Evolutionary conservation across 2,329 filamentous ascomycete genomes (phyloP).

Genomic region (Penicillium sp.): DNA sequence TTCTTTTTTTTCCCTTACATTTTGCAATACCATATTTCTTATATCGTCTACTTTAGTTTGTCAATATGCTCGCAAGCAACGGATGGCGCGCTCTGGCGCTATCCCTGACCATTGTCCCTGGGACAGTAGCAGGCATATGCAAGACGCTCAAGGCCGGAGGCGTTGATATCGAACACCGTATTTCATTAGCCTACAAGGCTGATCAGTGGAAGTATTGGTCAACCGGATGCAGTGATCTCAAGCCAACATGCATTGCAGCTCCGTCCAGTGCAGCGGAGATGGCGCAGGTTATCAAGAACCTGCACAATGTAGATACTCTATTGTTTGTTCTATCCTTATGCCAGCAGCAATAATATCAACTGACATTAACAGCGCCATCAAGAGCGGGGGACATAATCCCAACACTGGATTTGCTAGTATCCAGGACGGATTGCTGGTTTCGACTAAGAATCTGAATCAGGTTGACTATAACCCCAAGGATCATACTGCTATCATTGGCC

Average conservation of each 20-base stretch:
- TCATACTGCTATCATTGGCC: constrained; percentile 41
- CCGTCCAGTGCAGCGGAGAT: constrained; percentile 53
- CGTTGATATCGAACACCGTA: constrained; percentile 34
- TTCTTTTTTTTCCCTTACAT: background rate
- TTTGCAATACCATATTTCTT: background rate
- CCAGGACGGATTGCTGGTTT: constrained; percentile 44
- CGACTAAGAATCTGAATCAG: constrained; percentile 45
- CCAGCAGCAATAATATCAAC: background rate
- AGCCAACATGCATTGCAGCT: constrained; percentile 49
- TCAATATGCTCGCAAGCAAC: constrained; percentile 17
- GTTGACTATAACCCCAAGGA: constrained; percentile 36
- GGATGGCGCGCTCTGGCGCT: constrained; percentile 22
- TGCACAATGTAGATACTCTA: constrained; percentile 49
- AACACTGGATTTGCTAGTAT: constrained; percentile 49
- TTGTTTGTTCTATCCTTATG: constrained; percentile 34
- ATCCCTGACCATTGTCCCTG: constrained; percentile 17
- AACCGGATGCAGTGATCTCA: constrained; percentile 41
- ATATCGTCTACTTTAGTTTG: background rate
- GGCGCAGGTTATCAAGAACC: constrained; percentile 51
- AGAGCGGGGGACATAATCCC: constrained; percentile 51
- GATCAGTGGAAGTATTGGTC: constrained; percentile 51
- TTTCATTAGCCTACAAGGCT: constrained; percentile 35
- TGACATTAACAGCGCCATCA: constrained; percentile 42
- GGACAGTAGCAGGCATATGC: constrained; percentile 38
- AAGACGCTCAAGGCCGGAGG: constrained; percentile 35